phyloP scores from a whole-genome alignment of 1,139 yeast genomes.

The Yamadazyma atlantica region DNA sequence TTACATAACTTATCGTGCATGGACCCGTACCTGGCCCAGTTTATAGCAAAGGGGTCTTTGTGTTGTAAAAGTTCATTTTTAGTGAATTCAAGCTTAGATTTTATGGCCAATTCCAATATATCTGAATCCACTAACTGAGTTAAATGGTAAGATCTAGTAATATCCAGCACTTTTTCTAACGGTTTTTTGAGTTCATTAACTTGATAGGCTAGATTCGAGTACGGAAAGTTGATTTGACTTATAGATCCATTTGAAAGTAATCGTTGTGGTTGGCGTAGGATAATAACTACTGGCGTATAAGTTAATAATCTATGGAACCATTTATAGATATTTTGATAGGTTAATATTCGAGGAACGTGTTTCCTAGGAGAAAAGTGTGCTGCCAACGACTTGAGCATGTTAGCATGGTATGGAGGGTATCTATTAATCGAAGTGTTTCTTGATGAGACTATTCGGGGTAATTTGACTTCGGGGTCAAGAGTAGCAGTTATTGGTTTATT shows the following conservation, averaged over 20 bases:
- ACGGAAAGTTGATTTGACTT: slow-evolving; percentile 26
- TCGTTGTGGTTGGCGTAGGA: slow-evolving; percentile 28
- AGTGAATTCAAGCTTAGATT: background rate
- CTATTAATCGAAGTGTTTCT: slow-evolving; percentile 2
- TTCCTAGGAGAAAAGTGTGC: slow-evolving; percentile 10
- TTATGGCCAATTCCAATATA: slow-evolving; percentile 26
- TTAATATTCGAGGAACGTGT: slow-evolving; percentile 6
- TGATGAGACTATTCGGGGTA: slow-evolving; percentile 4
- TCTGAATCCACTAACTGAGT: slow-evolving; percentile 29
- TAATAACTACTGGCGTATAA: slow-evolving; percentile 33
- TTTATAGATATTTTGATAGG: slow-evolving; percentile 19
- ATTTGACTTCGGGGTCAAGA: background rate
- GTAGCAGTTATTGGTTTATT: background rate
- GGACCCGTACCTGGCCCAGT: slow-evolving; percentile 3
- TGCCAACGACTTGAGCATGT: slow-evolving; percentile 12
- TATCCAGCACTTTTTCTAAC: background rate
- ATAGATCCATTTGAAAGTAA: slow-evolving; percentile 30
- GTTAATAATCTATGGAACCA: slow-evolving; percentile 31
- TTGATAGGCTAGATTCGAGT: slow-evolving; percentile 13
- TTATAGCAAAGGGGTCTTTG: slow-evolving; percentile 9
- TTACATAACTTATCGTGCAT: slow-evolving; percentile 12
- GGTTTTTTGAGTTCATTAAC: slow-evolving; percentile 14
- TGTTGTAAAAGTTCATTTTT: background rate
- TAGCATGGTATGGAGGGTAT: slow-evolving; percentile 9
- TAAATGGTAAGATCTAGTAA: slow-evolving; percentile 27